Base-by-base conservation (phyloP, 495 filamentous ascomycete genomes). In the Physcia stellaris region DNA sequence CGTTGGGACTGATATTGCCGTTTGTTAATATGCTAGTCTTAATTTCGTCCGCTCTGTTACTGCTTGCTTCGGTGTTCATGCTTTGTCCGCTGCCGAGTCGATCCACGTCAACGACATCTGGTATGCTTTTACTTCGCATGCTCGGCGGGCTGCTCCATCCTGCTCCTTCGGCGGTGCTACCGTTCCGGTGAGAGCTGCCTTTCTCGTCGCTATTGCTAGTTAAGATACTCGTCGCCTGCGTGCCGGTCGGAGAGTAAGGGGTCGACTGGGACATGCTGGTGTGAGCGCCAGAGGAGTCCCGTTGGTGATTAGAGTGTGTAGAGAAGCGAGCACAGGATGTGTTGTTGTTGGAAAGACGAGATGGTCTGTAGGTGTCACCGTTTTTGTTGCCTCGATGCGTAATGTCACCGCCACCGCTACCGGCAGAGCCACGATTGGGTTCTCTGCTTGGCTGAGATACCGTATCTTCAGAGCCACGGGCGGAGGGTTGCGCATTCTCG, bases 211-310 rank as follows among this genome's bases (percentile, higher is more conserved):
- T 68, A 36, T 70, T 63, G 22, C 61, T 57, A 10, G 61, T 62
- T 19, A 71, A 49, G 32, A 68, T 59, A 45, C 68, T 71, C 4
- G 68, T 67, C 11, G 66, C 68, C 40, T 70, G 67, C 15, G 67
- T 71, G 6, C 59, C 59, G 2, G 67, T 67, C 12, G 68, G 69
- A 4, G 49, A 52, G 30, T 49, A 52, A 10, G 49, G 49, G 5
- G 30, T 45, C 28, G 32, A 46, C 31, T 52, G 49, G 59, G 62
- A 42, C 44, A 47, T 29, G 53, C 43, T 52, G 15, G 49, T 52
- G 39, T 52, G 49, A 13, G 46, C 49, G 3, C 49, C 49, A 20
- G 49, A 52, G 21, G 49, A 52, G 4, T 50, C 42, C 12, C 49
- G 49, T 27, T 52, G 37, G 23, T 46, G 49, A 12, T 17, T 34